Conservation (phyloP, 106 monocot genomes). For the Dioscorea alata region DNA sequence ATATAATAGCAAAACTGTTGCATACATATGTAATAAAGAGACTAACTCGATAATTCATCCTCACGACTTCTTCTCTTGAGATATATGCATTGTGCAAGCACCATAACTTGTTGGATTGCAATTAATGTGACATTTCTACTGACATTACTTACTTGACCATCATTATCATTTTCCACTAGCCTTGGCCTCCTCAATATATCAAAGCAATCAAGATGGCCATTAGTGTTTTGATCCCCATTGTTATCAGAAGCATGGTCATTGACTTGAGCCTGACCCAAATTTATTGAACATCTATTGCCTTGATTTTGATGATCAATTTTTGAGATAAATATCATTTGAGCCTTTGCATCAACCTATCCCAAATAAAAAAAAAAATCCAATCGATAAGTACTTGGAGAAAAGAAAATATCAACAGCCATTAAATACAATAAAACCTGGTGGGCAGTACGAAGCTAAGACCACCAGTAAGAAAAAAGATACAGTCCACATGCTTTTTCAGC, state of each 20-base stretch:
- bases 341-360: slow-evolving; percentile 71
- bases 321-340: slow-evolving; percentile 81
- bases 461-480: slow-evolving; percentile 66
- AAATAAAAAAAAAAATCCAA: background rate
- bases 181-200: slow-evolving; percentile 74
- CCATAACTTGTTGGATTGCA: slow-evolving; percentile 69
- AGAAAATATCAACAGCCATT: background rate
- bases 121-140: slow-evolving; percentile 24
- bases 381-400: background rate
- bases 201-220: slow-evolving; percentile 34
- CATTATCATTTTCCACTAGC: slow-evolving; percentile 43
- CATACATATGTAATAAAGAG: background rate
- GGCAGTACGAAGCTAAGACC: slow-evolving; percentile 81
- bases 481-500: slow-evolving; percentile 70
- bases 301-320: slow-evolving; percentile 27
- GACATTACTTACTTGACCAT: background rate
- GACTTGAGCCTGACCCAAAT: slow-evolving; percentile 8
- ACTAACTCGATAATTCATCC: slow-evolving; percentile 92
- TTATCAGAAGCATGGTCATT: slow-evolving; percentile 11
- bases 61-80: slow-evolving; percentile 63
- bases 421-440: slow-evolving; percentile 62
- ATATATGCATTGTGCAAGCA: slow-evolving; percentile 75
- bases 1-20: background rate
- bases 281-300: slow-evolving; percentile 5
- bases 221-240: slow-evolving; percentile 12